A percentile compares a stretch with the other conserved stretches of the same genome.
phyloP scores from a whole-genome alignment of 2,329 filamentous ascomycete genomes.

The Aschersonia sp. region DNA sequence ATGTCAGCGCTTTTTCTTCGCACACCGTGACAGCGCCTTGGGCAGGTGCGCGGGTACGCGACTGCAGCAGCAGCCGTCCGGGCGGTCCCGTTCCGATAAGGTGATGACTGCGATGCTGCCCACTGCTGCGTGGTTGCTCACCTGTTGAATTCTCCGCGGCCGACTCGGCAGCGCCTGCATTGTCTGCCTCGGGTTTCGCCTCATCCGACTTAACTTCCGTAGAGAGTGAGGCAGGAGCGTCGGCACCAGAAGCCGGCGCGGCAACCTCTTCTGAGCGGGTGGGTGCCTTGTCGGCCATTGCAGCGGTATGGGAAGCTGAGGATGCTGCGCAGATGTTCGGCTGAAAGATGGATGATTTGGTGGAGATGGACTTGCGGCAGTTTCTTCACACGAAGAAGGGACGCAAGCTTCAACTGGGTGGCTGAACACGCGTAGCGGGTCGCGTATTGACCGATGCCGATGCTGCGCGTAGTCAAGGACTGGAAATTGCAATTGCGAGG shows the following conservation, averaged over 20 bases:
- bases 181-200: slow-evolving; percentile 10
- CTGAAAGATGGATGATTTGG: slow-evolving; percentile 1
- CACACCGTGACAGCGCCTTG: too few relatives aligned
- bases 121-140: slow-evolving; percentile 10
- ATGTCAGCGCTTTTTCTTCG: neutral
- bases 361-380: neutral
- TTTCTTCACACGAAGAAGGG: neutral
- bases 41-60: neutral
- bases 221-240: slow-evolving; percentile 12
- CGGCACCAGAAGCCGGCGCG: slow-evolving; percentile 16
- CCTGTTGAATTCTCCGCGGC: slow-evolving; percentile 15
- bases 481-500: slow-evolving; percentile 1
- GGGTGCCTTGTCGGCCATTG: slow-evolving; percentile 23
- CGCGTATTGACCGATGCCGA: slow-evolving; percentile 5
- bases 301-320: slow-evolving; percentile 5
- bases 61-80: too few relatives aligned
- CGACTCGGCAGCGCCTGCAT: slow-evolving; percentile 8
- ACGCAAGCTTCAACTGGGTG: slow-evolving; percentile 5
- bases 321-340: slow-evolving; percentile 7
- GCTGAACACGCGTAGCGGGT: slow-evolving; percentile 8
- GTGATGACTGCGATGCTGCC: too few relatives aligned
- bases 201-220: slow-evolving; percentile 9
- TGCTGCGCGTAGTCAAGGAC: neutral
- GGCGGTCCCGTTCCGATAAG: too few relatives aligned
- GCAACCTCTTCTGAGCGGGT: slow-evolving; percentile 20